Evolutionary conservation across 257 asterid genomes (phyloP).

Genomic region (Gynochthodes officinalis): DNA sequence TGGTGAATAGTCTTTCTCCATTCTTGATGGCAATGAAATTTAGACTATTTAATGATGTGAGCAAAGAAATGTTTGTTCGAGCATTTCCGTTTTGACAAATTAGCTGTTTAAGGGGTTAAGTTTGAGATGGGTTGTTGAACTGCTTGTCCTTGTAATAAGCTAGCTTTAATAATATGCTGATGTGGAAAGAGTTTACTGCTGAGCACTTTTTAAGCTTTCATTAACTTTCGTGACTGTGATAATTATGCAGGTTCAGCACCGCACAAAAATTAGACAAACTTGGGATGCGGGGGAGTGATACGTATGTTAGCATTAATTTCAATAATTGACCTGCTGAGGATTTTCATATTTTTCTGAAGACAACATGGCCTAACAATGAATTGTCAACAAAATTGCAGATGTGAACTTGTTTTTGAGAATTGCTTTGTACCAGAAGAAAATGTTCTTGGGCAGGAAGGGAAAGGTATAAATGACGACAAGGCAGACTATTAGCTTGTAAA

Average conservation of each 20-base stretch:
- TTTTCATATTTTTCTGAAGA: conserved; percentile 10
- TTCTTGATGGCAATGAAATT: background rate
- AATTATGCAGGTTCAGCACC: conserved; percentile 79
- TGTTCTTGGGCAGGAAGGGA: conserved; percentile 90
- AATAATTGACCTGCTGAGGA: conserved; percentile 12
- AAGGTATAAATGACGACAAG: conserved; percentile 49
- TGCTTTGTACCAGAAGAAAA: conserved; percentile 92
- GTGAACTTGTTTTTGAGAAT: conserved; percentile 96
- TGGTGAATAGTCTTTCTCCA: background rate
- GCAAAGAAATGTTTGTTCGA: background rate
- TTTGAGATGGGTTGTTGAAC: background rate
- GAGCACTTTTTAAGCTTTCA: background rate
- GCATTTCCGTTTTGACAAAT: background rate
- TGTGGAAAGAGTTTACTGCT: background rate
- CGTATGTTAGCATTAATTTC: conserved; percentile 48
- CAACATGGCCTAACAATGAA: conserved; percentile 18
- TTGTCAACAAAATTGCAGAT: conserved; percentile 48
- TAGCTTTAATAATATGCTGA: background rate
- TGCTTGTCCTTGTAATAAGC: background rate
- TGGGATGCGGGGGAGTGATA: conserved; percentile 99
- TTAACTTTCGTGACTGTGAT: background rate
- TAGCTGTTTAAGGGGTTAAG: background rate
- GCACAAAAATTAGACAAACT: conserved; percentile 99
- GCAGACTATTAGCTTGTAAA: background rate
- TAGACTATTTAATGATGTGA: background rate